Evolutionary conservation across 495 filamentous ascomycete species (phyloP).

Genomic region (Podospora sp.): DNA sequence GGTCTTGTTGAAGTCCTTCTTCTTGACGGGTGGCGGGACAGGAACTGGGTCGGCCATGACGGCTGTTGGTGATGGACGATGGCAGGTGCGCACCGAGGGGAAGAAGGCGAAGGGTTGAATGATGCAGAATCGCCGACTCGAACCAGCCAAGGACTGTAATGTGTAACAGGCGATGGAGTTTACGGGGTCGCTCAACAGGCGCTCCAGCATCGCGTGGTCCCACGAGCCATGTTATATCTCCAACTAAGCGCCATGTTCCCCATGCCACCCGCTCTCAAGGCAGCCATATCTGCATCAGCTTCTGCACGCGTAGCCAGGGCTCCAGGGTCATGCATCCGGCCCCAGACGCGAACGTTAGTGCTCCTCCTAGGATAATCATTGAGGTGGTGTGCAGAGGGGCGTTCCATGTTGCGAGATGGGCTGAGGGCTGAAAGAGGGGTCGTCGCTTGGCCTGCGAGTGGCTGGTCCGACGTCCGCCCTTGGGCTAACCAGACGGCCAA

Average conservation of each 20-base stretch:
- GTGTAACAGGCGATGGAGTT: too few relatives aligned
- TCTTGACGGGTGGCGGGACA: neutral
- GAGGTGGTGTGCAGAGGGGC: neutral
- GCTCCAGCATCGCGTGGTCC: too few relatives aligned
- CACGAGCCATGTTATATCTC: too few relatives aligned
- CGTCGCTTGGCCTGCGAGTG: neutral
- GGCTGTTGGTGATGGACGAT: neutral
- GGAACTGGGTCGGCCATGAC: slow-evolving; percentile 1
- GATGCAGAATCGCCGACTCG: neutral
- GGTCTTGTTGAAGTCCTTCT: slow-evolving; percentile 31
- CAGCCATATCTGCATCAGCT: slow-evolving; percentile 3
- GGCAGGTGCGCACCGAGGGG: neutral
- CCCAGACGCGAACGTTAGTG: neutral
- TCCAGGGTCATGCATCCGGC: slow-evolving; percentile 2
- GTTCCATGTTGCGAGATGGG: too few relatives aligned
- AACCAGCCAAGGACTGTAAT: too few relatives aligned
- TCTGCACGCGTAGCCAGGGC: neutral
- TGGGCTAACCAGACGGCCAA: neutral
- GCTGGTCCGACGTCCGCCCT: neutral
- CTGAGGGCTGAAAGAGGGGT: neutral
- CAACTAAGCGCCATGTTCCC: too few relatives aligned
- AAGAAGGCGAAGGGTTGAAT: neutral
- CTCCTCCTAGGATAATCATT: too few relatives aligned
- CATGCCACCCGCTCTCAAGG: too few relatives aligned
- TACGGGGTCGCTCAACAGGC: too few relatives aligned